Evolutionary conservation across 2,329 filamentous ascomycete species (phyloP).

Genomic region (Colletotrichum sublineola): DNA sequence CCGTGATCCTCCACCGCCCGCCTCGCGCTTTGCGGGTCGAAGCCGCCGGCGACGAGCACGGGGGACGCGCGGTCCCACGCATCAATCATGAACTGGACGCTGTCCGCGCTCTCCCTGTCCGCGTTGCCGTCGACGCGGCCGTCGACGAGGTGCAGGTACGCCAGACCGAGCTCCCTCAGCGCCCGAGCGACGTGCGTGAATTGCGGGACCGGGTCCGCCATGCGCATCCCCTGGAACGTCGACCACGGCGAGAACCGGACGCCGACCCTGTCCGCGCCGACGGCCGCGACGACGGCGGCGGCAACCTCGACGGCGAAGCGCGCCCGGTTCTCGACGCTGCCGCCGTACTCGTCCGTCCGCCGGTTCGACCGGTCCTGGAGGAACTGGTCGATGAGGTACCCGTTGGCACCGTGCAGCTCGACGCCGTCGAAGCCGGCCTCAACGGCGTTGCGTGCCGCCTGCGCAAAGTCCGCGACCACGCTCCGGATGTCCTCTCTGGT

Average conservation of each 20-base stretch:
- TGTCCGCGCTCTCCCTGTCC: not conserved
- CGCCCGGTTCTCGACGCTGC: slow-evolving; percentile 66
- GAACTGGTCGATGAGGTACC: slow-evolving; percentile 74
- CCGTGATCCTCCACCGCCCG: not conserved
- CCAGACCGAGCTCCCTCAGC: not conserved
- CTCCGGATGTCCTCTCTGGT: not conserved
- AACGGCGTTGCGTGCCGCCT: not conserved
- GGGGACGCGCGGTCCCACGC: not conserved
- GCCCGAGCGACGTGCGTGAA: slow-evolving; percentile 67
- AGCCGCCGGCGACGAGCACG: not conserved
- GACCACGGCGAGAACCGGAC: slow-evolving; percentile 73
- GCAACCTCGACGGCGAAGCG: slow-evolving; percentile 62
- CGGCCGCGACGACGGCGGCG: slow-evolving; percentile 41
- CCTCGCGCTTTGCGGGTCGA: not conserved
- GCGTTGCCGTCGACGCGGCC: not conserved
- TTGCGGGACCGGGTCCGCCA: slow-evolving; percentile 72
- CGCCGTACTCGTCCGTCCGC: slow-evolving; percentile 66
- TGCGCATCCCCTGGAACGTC: slow-evolving; percentile 72
- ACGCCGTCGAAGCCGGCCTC: not conserved
- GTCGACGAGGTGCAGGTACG: not conserved
- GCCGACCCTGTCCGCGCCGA: slow-evolving; percentile 65
- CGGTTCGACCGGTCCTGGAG: slow-evolving; percentile 63
- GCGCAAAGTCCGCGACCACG: not conserved
- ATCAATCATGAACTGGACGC: not conserved
- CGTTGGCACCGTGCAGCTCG: slow-evolving; percentile 70